Base-by-base conservation (phyloP, 2,329 filamentous ascomycete species). In the Keithomyces neogunnii region DNA sequence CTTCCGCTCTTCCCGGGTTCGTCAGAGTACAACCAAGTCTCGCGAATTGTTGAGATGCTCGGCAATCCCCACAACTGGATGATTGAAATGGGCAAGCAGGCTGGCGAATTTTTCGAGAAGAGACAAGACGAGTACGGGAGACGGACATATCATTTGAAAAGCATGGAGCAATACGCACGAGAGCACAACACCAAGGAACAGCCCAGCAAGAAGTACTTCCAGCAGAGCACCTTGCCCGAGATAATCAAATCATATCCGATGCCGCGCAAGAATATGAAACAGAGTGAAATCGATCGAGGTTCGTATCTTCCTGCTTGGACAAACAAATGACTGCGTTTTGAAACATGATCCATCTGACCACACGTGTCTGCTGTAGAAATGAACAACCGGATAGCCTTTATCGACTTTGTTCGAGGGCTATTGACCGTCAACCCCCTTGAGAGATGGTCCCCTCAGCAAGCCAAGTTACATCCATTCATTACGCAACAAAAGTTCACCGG, bases 261-360 rank as follows among this genome's bases (percentile, higher is more conserved):
- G 92, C 93, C 93, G 46, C 81, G 93, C 63, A 99, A 99, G 74
- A 96, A 96, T 64, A 99, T 99, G 93, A 99, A 99, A 74, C 90
- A 87, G 67, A 88, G 84, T 60, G 93, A 99, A 71, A 86, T 99
- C 57, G 93, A 99, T 62, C 76, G 93, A 87, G 93, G 93, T 96
- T 31, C 49, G 52, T 49, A 10, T 19, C 40, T 35, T 30, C 39
- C 13, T 47, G 1, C 10, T 19, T 19, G 19, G 19, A 19, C 19
- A 19, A 19, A 19, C 19, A 19, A 19, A 19, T 19, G 19, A 13
- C 29, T 19, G 19, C 7, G 5, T 47, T 28, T 42, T 5, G 26
- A 45, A 47, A 10, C 35, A n/a, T 45, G 38, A n/a, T 9, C 28
- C 40, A 8, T 36, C 2, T 19, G 9, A 33, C 8, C 3, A 33